phyloP scores from a whole-genome alignment of 805 yeast species.

The Saccharomyces kudriavzevii region DNA sequence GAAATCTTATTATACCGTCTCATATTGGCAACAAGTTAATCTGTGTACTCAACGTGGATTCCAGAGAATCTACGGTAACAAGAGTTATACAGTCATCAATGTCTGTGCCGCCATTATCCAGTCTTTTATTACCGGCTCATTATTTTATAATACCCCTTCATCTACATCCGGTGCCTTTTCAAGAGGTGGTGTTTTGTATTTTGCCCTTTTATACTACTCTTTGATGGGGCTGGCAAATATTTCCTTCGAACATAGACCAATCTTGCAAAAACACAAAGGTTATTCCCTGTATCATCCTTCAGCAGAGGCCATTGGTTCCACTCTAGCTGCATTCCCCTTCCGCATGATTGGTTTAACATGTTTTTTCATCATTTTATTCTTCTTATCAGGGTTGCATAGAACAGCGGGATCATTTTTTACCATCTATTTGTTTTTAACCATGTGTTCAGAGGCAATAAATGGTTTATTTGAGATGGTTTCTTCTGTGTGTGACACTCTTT shows the following conservation, averaged over 20 bases:
- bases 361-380: slow-evolving; percentile 46
- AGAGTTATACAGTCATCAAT: slow-evolving; percentile 36
- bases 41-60: slow-evolving; percentile 44
- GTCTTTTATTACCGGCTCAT: slow-evolving; percentile 56
- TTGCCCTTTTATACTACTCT: slow-evolving; percentile 46
- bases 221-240: slow-evolving; percentile 44
- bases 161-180: slow-evolving; percentile 51
- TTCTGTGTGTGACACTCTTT: slow-evolving; percentile 38
- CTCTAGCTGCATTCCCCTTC: slow-evolving; percentile 55
- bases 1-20: slow-evolving; percentile 22
- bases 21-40: slow-evolving; percentile 39
- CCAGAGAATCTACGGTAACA: slow-evolving; percentile 51
- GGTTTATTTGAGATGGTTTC: slow-evolving; percentile 46
- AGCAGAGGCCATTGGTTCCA: slow-evolving; percentile 59
- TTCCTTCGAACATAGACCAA: slow-evolving; percentile 45
- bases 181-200: slow-evolving; percentile 57
- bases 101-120: slow-evolving; percentile 36
- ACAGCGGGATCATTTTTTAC: slow-evolving; percentile 49
- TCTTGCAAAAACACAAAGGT: slow-evolving; percentile 61
- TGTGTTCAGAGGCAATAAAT: slow-evolving; percentile 20
- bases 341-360: slow-evolving; percentile 40
- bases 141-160: slow-evolving; percentile 46
- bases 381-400: slow-evolving; percentile 44
- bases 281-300: slow-evolving; percentile 69
- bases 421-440: slow-evolving; percentile 34